Evolutionary conservation across 2,329 filamentous ascomycete species (phyloP), one percentile per base, ranked within the genome.

Genomic region (Fonsecaea monophora): DNA sequence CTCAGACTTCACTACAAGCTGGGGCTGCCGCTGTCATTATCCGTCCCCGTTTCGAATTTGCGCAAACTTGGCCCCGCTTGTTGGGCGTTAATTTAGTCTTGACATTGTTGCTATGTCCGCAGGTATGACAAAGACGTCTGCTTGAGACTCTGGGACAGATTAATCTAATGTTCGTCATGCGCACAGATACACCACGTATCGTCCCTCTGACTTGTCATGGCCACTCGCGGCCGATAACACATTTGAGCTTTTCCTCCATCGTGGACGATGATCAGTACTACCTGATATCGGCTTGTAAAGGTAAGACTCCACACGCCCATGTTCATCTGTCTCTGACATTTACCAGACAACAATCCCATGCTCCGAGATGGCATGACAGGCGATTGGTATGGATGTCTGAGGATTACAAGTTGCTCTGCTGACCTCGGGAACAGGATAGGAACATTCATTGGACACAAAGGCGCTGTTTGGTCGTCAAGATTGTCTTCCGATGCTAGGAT

Each of bases 371-470:
- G 95, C 70, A 87, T 96, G 68, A 99, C 94, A 56, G 95, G 95
- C 66, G 94, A 97, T 79, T 97, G 94, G 91, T 91, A 82, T 67
- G 83, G 72, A 38, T 40, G 38, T 55, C 10, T 38, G 13, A 18
- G 13, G 50, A 13, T 35, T 15, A 15, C 21, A 25, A 42, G 10
- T 37, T 7, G 42, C 21, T 50, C 50, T 37, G 35, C 63, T 67
- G 64, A 64, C 56, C 10, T 13, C 25, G 25, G 15, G 25, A 7
- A 12, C 65, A 87, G 86, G 92, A 98, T 98, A 73, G 95, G 95
- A 57, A 98, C 95, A 42, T 98, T 98, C 77, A 90, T 99, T 74
- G 95, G 95, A 48, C 95, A 99, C 83, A 98, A 99, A 81, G 95
- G 95, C 70, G 95, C 95, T 42, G 94, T 98, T 67, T 99, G 95